Evolutionary conservation across 805 yeast species (phyloP).

Genomic region (Kuraishia piskuri): DNA sequence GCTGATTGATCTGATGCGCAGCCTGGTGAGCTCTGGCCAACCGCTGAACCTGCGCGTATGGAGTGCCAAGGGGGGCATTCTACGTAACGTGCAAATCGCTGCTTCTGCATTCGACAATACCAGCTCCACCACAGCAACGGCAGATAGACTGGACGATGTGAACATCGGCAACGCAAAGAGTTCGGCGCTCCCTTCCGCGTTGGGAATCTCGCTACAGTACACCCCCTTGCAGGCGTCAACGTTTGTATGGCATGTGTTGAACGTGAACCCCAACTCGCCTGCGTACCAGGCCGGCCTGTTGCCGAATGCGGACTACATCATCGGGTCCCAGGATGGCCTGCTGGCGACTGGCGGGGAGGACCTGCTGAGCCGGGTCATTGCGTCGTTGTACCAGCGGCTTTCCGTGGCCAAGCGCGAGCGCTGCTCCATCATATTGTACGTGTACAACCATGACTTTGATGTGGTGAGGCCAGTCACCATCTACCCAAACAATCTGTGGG

Average conservation of each 20-base stretch:
- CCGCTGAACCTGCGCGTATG: constrained; percentile 55
- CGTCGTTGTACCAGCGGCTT: constrained; percentile 35
- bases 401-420: constrained; percentile 5
- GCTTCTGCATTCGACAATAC: constrained; percentile 13
- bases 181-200: constrained; percentile 3
- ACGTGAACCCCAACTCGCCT: constrained; percentile 67
- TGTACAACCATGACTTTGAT: constrained; percentile 84
- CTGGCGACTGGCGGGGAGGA: constrained; percentile 85
- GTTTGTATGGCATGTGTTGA: constrained; percentile 79
- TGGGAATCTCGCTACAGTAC: constrained; percentile 71
- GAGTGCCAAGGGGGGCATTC: constrained; percentile 79
- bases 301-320: constrained; percentile 80
- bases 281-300: constrained; percentile 77
- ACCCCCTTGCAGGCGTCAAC: constrained; percentile 70
- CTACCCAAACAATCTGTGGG: constrained; percentile 65
- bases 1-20: constrained; percentile 6
- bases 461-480: constrained; percentile 81
- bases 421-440: constrained; percentile 46
- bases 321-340: constrained; percentile 82
- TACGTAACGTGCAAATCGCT: constrained; percentile 30
- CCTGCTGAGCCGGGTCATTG: constrained; percentile 57
- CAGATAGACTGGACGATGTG: constrained; percentile 17
- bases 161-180: constrained; percentile 16
- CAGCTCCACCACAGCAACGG: constrained; percentile 8
- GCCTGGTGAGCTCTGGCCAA: constrained; percentile 8